A percentile compares a stretch with the other conserved stretches of the same genome.
phyloP scores from a whole-genome alignment of 331 rosid genomes.

The Quercus lobata region DNA sequence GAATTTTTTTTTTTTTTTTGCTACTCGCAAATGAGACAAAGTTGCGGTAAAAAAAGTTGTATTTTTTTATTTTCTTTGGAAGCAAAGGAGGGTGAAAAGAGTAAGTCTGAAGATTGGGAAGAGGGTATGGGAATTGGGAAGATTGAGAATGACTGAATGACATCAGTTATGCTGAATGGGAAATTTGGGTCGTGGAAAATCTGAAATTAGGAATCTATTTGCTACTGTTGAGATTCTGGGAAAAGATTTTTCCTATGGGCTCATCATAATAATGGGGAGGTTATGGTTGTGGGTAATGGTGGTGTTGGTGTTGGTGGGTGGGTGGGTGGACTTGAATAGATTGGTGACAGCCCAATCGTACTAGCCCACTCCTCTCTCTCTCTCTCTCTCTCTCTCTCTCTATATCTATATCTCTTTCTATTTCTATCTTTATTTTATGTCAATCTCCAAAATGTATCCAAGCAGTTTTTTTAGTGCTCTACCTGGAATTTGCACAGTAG shows the following conservation, averaged over 20 bases:
- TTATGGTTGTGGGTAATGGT: slow-evolving; percentile 40
- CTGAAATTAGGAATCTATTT: slow-evolving; percentile 51
- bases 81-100: slow-evolving; percentile 23
- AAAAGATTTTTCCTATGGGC: slow-evolving; percentile 55
- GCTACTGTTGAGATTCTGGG: slow-evolving; percentile 76
- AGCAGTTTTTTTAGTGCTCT: neutral
- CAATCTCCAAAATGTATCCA: neutral
- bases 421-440: neutral
- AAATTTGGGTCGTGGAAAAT: slow-evolving; percentile 39
- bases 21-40: too few species aligned
- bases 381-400: slow-evolving; percentile 5
- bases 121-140: slow-evolving; percentile 26
- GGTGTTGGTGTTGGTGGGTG: slow-evolving; percentile 33
- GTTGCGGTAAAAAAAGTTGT: too few species aligned
- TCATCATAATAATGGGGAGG: slow-evolving; percentile 44
- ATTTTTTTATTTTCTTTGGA: neutral
- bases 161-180: slow-evolving; percentile 40
- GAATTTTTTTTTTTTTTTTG: too few species aligned
- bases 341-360: slow-evolving; percentile 29
- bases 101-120: slow-evolving; percentile 17
- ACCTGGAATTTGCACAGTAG: neutral
- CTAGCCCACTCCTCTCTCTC: slow-evolving; percentile 21
- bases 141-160: slow-evolving; percentile 15
- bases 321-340: slow-evolving; percentile 32
- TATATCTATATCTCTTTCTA: neutral